A percentile compares a stretch with the other conserved stretches of the same genome.
These are phyloP conservation scores for Eutrema heterophyllum DNA, from an alignment of 345 rosid species.

Conservation along the genomic window DNA sequence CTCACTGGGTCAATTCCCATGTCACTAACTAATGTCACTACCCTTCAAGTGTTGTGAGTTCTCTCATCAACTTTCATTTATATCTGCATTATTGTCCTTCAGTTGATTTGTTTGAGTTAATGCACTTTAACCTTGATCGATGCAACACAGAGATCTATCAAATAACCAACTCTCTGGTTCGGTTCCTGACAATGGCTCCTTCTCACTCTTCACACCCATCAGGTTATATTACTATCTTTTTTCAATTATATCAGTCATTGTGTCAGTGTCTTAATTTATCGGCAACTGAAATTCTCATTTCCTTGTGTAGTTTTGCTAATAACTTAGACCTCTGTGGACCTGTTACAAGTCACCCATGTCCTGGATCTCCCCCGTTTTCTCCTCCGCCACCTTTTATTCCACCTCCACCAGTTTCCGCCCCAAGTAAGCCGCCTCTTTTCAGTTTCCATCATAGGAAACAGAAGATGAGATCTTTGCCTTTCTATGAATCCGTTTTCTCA, in stretches of 20 bases:
- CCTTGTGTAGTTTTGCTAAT: constrained; percentile 82
- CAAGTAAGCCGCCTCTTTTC: constrained; percentile 39
- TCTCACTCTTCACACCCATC: constrained; percentile 96
- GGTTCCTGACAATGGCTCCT: constrained; percentile 98
- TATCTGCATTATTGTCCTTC: background rate
- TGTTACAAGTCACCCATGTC: constrained; percentile 91
- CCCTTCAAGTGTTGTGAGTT: constrained; percentile 96
- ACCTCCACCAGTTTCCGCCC: constrained; percentile 63
- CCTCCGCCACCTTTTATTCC: constrained; percentile 99
- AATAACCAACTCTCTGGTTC: constrained; percentile 86
- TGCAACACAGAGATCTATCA: constrained; percentile 76
- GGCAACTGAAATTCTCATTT: background rate
- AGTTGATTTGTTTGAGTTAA: background rate
- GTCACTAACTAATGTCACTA: constrained; percentile 79
- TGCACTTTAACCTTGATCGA: background rate
- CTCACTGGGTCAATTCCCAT: constrained; percentile 78
- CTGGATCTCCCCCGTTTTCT: constrained; percentile 98
- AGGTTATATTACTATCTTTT: constrained; percentile 44
- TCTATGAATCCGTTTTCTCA: background rate
- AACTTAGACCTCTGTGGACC: constrained; percentile 94
- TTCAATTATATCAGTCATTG: background rate
- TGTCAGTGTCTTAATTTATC: constrained; percentile 11
- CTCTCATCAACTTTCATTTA: constrained; percentile 11
- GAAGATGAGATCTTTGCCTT: background rate
- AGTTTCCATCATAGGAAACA: background rate